phyloP scores from a whole-genome alignment of 176 grass and related monocot species.

The Oropetium thomaeum region DNA sequence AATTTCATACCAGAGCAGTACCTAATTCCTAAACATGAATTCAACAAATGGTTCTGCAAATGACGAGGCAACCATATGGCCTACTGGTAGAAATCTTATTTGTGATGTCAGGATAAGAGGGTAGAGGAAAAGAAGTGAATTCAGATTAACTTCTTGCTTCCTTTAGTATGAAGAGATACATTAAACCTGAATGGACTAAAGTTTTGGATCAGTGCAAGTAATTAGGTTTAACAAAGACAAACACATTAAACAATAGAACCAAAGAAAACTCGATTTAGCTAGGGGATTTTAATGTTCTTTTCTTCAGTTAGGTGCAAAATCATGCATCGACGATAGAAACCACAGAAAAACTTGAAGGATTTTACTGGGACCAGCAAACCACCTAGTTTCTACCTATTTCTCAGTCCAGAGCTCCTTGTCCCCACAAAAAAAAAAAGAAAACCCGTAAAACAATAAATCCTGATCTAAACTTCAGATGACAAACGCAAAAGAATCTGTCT shows the following conservation, averaged over 20 bases:
- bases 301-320: not conserved
- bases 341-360: not conserved
- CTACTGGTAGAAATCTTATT: not conserved
- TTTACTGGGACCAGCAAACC: not conserved
- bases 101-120: not conserved
- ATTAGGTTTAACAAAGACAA: conserved; percentile 7
- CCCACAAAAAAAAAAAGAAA: too few relatives aligned
- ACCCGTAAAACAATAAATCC: conserved; percentile 17
- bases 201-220: not conserved
- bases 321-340: not conserved
- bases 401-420: conserved; percentile 14
- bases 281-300: not conserved
- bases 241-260: conserved; percentile 8
- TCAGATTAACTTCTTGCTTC: not conserved
- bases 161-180: not conserved
- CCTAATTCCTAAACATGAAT: not conserved
- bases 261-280: not conserved
- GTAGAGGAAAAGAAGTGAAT: not conserved
- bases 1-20: not conserved
- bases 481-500: conserved; percentile 1
- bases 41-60: not conserved
- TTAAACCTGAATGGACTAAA: not conserved
- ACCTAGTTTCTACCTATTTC: conserved; percentile 12
- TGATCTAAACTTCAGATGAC: not conserved
- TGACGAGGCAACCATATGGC: not conserved